Base-by-base conservation (phyloP, 2,329 filamentous ascomycete species). In the Fusarium sp. region DNA sequence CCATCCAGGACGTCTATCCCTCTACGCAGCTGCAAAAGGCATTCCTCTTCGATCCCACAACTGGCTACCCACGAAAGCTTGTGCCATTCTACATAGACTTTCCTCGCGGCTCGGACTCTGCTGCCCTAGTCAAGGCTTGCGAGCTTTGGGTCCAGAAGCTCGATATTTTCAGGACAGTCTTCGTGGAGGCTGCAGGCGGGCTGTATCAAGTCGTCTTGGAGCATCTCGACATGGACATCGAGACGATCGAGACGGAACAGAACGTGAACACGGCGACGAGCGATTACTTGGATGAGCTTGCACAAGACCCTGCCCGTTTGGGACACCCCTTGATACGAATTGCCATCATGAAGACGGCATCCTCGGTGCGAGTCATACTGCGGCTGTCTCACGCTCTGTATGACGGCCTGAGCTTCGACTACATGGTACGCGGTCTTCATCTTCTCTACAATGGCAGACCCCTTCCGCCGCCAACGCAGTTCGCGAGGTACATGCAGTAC, bases 381-480 rank as follows among this genome's bases (percentile, higher is more conserved):
- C 44, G 48, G 3, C 29, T 67, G 27, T 67, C 62, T 2, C 67
- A 70, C 21, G 67, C 67, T 14, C 14, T 70, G 29, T 70, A 69
- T 14, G 67, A 70, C 17, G 67, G 67, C 14, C 7, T 66, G 33
- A 68, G 65, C 13, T 14, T 69, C 2, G 57, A 63, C 23, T 31
- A 56, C 25, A 49, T 70, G n/a, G 29, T 64, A n/a, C 47, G 53
- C 15, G 49, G 37, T 5, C 55, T 70, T 17, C 61, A 64, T 13
- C 27, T 43, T 1, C 41, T 68, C 0, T 69, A 63, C 33, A 56
- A 42, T 14, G 57, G 55, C 3, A 55, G 43, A 13, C 17, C n/a
- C 2, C 49, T 66, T 39, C 31, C 41, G 5, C 15, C 58, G 14
- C 48, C 51, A 7, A 44, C 62, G 3, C 56, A 53, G n/a, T 69